Evolutionary conservation across 345 rosid species (phyloP), one percentile per base, ranked within the genome.

Genomic region (Excoecaria cochinchinensis): DNA sequence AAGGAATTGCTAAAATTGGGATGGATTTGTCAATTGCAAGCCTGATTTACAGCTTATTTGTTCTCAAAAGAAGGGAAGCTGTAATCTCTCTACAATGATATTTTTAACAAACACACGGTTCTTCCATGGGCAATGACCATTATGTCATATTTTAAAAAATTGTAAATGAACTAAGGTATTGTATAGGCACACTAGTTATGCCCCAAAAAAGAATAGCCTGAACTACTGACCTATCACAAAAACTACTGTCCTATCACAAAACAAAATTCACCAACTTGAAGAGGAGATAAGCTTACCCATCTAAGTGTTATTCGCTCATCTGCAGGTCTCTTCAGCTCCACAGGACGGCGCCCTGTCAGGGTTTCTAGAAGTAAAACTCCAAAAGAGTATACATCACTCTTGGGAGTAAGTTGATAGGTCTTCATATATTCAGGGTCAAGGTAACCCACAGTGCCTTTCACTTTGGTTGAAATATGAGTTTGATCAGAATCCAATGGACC

Each of bases 361-460:
- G 92, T 91, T 87, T 95, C 99, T 40, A 93, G 75, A 66, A 95
- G 98, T 78, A 93, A 78, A 76, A 93, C 84, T 69, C 99, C 99
- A 9, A 95, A 95, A 6, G 98, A 91, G 83, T 84, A 93, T 73
- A 95, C 99, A 73, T 93, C 99, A 50, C 99, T 93, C 85, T 89
- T 90, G 19, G 93, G 72, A 3, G 98, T 93, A 84, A 95, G 98
- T 56, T 93, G 98, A 79, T 87, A 85, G 60, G 98, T 93, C 84
- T 82, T 89, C 99, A 95, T 93, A 79, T 95, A 95, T 83, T 91
- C 98, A 1, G 99, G 99, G 75, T 95, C 99, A 1, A 95, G 93
- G 81, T 95, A 95, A 77, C 99, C 98, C 46, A 95, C 84, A 16
- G 99, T 95, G 77, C 99, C 99, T 84, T 89, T 95, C 77, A 93